phyloP scores from a whole-genome alignment of 2,329 filamentous ascomycete genomes.

The Ceratocystis colombiana region DNA sequence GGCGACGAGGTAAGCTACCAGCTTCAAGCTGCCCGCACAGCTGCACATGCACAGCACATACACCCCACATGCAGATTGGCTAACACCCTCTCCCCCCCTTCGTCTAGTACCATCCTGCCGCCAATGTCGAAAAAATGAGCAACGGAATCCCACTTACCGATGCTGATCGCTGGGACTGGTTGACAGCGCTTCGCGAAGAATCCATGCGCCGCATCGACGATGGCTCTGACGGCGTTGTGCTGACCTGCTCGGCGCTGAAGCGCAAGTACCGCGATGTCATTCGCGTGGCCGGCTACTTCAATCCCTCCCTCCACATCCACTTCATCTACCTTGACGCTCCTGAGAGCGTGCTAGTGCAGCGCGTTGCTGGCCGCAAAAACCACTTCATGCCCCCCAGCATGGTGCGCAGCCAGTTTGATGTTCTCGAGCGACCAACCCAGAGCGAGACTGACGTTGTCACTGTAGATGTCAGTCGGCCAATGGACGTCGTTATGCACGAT shows the following conservation, averaged over 20 bases:
- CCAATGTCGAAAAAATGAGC: slow-evolving; percentile 88
- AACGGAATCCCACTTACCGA: slow-evolving; percentile 76
- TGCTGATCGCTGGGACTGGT: slow-evolving; percentile 95
- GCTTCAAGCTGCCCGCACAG: not conserved
- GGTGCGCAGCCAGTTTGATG: slow-evolving; percentile 85
- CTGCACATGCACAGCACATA: slow-evolving; percentile 15
- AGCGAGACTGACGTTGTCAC: slow-evolving; percentile 63
- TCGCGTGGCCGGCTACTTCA: slow-evolving; percentile 66
- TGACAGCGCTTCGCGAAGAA: slow-evolving; percentile 64
- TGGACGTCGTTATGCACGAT: slow-evolving; percentile 51
- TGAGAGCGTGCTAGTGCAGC: slow-evolving; percentile 62
- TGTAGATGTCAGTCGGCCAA: slow-evolving; percentile 54
- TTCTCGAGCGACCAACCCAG: slow-evolving; percentile 67
- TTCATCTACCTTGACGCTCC: slow-evolving; percentile 83
- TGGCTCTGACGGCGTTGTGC: slow-evolving; percentile 65
- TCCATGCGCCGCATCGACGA: slow-evolving; percentile 46
- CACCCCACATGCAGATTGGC: slow-evolving; percentile 20
- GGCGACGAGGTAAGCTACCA: slow-evolving; percentile 57
- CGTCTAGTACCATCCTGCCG: slow-evolving; percentile 57
- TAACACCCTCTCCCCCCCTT: slow-evolving; percentile 28
- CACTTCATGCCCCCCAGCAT: slow-evolving; percentile 96
- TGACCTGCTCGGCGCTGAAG: slow-evolving; percentile 94
- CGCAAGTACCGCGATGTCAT: slow-evolving; percentile 94
- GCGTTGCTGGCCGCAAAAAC: slow-evolving; percentile 63
- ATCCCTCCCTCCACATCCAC: slow-evolving; percentile 65